Evolutionary conservation across 2,329 filamentous ascomycete species (phyloP), one percentile per base, ranked within the genome.

Genomic region (Sarocladiaceae sp.): DNA sequence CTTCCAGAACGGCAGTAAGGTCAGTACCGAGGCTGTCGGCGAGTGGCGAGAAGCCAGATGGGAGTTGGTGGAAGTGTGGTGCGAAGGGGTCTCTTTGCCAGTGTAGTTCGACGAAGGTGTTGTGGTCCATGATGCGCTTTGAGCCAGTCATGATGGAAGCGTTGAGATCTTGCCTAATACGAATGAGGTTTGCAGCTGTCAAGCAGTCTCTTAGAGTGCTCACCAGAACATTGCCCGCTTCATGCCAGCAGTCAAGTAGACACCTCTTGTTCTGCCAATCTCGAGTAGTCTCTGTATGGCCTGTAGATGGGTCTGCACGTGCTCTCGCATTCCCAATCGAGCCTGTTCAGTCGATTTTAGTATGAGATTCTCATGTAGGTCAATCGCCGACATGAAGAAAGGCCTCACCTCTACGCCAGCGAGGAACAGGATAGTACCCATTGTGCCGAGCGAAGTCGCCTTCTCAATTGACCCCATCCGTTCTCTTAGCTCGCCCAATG

Each of bases 201-300:
- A 56, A 44, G 20, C n/a, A 26, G 6, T 4, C 40, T 53, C 7
- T 1, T 31, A 18, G 12, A 18, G 10, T 3, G 2, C 64, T 58
- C 50, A 72, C 71, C 71, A 74, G 53, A 74, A 74, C 26, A 74
- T 71, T 0, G 72, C 72, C 2, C 72, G 68, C 54, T 75, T 75
- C 4, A 75, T 74, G 0, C 66, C 66, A 10, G 59, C 62, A 2
- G 59, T 71, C 0, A 75, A 52, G 52, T 58, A 53, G 0, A 70
- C 48, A 1, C 64, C 60, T 3, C 59, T 33, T 5, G 44, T 59
- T 52, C 57, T 57, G 53, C 68, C 71, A 0, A 67, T 39, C 2
- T 60, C 49, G 10, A 75, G 66, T 1, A 75, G 56, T 23, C 60
- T 58, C 10, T 60, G 59, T 3, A 75, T 59, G 28, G 71, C 72